Evolutionary conservation across 192 early-diverging fungal genomes (phyloP).

Genomic region (Diversispora eburnea): DNA sequence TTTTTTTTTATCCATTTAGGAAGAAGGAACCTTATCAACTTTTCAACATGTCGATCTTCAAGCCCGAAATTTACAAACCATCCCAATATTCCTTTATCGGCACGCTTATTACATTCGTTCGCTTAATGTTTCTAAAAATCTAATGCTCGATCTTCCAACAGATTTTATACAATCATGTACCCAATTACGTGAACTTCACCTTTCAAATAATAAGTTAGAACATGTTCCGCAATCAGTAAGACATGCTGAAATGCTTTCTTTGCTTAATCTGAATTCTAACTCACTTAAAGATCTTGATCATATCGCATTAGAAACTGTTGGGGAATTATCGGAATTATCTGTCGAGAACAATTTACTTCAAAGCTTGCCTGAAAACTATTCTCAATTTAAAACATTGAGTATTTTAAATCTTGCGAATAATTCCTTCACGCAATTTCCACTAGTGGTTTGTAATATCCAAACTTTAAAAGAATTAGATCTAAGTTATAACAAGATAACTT

Average conservation of each 20-base stretch:
- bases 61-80: conserved; percentile 66
- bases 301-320: conserved; percentile 60
- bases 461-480: conserved; percentile 70
- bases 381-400: conserved; percentile 54
- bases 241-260: conserved; percentile 59
- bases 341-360: conserved; percentile 74
- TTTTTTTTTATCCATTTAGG: conserved; percentile 23
- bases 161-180: conserved; percentile 79
- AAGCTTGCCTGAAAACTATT: conserved; percentile 62
- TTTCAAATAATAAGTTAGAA: conserved; percentile 68
- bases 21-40: conserved; percentile 40
- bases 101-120: conserved; percentile 68
- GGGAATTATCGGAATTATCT: conserved; percentile 56
- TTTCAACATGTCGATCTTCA: conserved; percentile 69
- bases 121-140: conserved; percentile 81
- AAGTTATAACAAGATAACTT: conserved; percentile 77
- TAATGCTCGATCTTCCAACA: conserved; percentile 73
- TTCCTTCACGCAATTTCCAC: conserved; percentile 65
- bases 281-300: conserved; percentile 62
- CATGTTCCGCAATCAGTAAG: conserved; percentile 65
- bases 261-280: conserved; percentile 78
- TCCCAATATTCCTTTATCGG: conserved; percentile 73
- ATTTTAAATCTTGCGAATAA: conserved; percentile 79
- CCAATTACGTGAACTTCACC: conserved; percentile 59
- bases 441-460: conserved; percentile 55